Base-by-base conservation (phyloP, 164 flowering plant genomes). In the Umbilicus rupestris region DNA sequence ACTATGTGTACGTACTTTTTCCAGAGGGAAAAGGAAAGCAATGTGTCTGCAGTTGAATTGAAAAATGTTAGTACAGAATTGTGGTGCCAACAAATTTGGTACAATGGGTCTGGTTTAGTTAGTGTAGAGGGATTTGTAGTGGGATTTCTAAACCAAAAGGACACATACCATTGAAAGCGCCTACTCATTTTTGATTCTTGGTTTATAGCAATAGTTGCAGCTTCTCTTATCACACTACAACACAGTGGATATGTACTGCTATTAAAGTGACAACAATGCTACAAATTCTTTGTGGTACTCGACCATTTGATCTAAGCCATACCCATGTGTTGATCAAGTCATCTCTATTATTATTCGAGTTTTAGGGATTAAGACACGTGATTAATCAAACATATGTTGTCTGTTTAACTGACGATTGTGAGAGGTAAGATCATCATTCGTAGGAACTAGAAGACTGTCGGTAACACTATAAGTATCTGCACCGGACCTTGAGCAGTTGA, bases 161-260 rank as follows among this genome's bases (percentile, higher is more conserved):
- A 55, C 60, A 28, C 60, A 55, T 16, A 26, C 33, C 16, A 29
- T 28, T 55, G 60, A 55, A 55, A 55, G 60, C 33, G 60, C 33
- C 19, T 55, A 55, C 60, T 55, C 60, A 55, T 55, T 55, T 55
- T 33, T 26, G 60, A 55, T 55, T 29, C 3, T 28, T 55, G 60
- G 72, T 69, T 63, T n/a, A 52, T 57, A 67, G 62, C 60, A 55
- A 55, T 55, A 22, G 29, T 52, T 24, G 58, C 58, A 52, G 14
- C 24, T 52, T 52, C 58, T 52, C 55, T 52, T 52, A 52, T 24
- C 29, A 52, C 29, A 24, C 58, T 52, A 52, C 58, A 22, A 52
- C 29, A 52, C 58, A 24, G 29, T 52, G 58, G 29, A 52, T 24
- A 24, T 52, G 29, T 52, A 52, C 58, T 52, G 58, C 3, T 11